Evolutionary conservation across 2,329 filamentous ascomycete genomes (phyloP), one percentile per base, ranked within the genome.

Genomic region (Pseudogymnoascus sp.): DNA sequence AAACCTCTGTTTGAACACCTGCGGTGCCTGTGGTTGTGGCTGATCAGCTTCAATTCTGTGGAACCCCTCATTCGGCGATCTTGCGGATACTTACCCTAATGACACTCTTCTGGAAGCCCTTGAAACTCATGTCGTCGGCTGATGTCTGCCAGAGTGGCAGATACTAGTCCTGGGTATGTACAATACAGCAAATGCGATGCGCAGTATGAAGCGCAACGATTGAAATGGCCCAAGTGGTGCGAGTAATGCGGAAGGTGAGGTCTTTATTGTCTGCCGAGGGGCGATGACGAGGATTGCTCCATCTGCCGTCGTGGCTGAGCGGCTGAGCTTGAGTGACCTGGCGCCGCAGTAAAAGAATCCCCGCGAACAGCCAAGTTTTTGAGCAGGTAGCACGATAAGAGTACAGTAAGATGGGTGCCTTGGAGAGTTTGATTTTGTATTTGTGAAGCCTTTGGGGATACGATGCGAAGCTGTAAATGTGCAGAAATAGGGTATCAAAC

Each of bases 101-200:
- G 72, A 96, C 80, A 79, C 88, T 88, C 81, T 97, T 97, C 74
- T 89, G 86, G 71, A 99, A 90, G 71, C 94, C 94, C 77, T 94
- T 95, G 82, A 96, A 92, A 84, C 92, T 97, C 94, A 99, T 97
- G 72, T 70, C 62, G 62, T 64, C 62, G 65, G 64, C 59, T 43
- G 39, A 28, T 37, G 43, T 54, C 43, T 32, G 43, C 43, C 43
- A 54, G 14, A 54, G 25, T 14, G 43, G 43, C 43, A 32, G 25
- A 32, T 54, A 7, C 18, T 54, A 54, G 43, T 30, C n/a, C 25
- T 54, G n/a, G n/a, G 25, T 54, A 54, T 54, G 25, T 54, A 32
- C 43, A 54, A 54, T 54, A 54, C 25, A 54, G 43, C 43, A 32
- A 54, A 54, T 18, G 30, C 43, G 43, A 16, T 32, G n/a, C 12